Evolutionary conservation across 2,329 filamentous ascomycete genomes (phyloP), one percentile per base, ranked within the genome.

Genomic region (Ophiostoma tasmaniense): DNA sequence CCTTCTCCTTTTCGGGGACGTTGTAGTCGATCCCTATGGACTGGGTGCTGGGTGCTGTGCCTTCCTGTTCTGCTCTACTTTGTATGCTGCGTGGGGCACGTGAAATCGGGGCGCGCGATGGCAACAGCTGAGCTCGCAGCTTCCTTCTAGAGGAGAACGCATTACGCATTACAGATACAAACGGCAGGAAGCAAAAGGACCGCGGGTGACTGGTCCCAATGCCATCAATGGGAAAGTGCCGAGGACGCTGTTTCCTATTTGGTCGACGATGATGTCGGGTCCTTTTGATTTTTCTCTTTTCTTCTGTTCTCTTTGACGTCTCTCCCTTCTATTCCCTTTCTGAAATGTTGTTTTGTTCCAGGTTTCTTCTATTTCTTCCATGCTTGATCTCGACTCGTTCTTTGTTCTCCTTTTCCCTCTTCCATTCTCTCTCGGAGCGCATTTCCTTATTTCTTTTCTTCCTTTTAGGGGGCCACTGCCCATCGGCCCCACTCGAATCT

Each of bases 1-100:
- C 30, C 52, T 66, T 68, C 35, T 68, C 55, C 35, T 59, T 62
- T 70, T 65, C 22, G 20, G 61, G 59, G 45, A 35, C 37, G 45
- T 59, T 55, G 61, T 59, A 33, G 68, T 65, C 68, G 68, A 69
- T 69, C 68, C n/a, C 33, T 67, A 25, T 62, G 42, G 45, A 50
- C 50, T n/a, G 28, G 17, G 17, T 50, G n/a, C 45, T 50, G 45
- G 45, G 17, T 6, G 7, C 45, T 50, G 42, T 45, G 55, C 55
- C 55, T 33, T 62, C 59, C 28, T 62, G 28, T 62, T 35, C 11
- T 62, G 28, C 30, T 33, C 17, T n/a, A 10, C 35, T 37, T 10
- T 10, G 11, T 42, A 45, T 45, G 17, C 55, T 61, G 25, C 68
- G 59, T 65, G 65, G 65, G 55, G 65, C 65, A 33, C 66, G 68